Conservation (phyloP, 2,329 filamentous ascomycete genomes). For the Penicillium sumatraense region DNA sequence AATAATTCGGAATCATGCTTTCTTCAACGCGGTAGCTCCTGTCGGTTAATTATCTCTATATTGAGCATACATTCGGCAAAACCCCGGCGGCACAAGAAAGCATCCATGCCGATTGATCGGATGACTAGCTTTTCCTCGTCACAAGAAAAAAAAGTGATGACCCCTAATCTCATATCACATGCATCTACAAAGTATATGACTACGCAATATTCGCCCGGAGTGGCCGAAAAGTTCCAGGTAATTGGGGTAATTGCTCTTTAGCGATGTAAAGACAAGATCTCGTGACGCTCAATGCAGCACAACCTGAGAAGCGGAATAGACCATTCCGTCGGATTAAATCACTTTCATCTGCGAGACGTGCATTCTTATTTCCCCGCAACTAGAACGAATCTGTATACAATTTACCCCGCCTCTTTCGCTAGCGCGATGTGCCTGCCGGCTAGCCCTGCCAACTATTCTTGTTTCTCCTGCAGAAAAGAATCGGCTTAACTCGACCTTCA, state of each 20-base stretch:
- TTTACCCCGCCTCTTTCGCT: constrained; percentile 1
- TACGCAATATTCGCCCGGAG: background rate
- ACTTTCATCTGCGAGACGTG: background rate
- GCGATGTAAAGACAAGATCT: background rate
- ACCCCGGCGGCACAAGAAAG: constrained; percentile 23
- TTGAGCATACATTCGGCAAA: constrained; percentile 14
- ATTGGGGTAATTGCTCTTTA: background rate
- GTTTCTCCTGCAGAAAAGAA: background rate
- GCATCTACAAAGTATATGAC: too few species aligned
- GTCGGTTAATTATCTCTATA: constrained; percentile 10
- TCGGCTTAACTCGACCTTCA: background rate
- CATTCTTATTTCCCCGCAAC: constrained; percentile 1
- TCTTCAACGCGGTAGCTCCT: background rate
- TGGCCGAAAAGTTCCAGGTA: background rate
- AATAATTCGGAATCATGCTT: background rate
- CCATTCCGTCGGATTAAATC: background rate
- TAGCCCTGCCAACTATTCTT: background rate
- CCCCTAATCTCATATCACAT: background rate
- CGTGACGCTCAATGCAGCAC: background rate
- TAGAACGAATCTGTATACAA: background rate
- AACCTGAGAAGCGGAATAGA: background rate
- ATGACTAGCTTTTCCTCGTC: background rate
- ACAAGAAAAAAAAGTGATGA: background rate
- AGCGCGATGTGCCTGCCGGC: background rate
- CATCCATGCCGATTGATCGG: too few species aligned